A percentile compares a stretch with the other conserved stretches of the same genome.
These are phyloP conservation scores for Erysimum cheiranthoides DNA, from an alignment of 345 rosid genomes.

Conservation along the genomic window DNA sequence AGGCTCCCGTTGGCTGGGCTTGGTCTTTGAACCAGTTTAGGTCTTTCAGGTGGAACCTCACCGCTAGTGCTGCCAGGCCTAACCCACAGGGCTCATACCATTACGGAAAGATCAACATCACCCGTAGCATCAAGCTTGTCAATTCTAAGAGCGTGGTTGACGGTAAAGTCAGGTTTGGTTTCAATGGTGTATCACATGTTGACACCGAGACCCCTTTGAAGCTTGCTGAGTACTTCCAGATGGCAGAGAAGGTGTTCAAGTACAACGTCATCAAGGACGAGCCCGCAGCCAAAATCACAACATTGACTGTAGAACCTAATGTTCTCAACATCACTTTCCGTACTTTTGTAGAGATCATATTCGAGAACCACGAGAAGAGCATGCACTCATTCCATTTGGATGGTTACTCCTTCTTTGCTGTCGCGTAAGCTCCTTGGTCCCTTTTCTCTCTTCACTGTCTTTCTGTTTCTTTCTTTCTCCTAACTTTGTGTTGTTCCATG, in stretches of 20 bases:
- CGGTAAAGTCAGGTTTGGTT: conserved; percentile 59
- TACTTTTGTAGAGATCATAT: conserved; percentile 69
- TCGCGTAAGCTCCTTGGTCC: conserved; percentile 56
- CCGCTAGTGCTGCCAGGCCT: conserved; percentile 73
- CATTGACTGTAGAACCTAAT: conserved; percentile 49
- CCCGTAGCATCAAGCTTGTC: conserved; percentile 64
- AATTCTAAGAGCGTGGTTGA: conserved; percentile 45
- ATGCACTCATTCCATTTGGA: conserved; percentile 68
- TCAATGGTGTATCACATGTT: conserved; percentile 66
- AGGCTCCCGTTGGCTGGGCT: conserved; percentile 62
- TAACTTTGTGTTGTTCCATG: conserved; percentile 19
- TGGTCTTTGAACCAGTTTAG: conserved; percentile 78
- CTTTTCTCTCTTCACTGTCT: background rate
- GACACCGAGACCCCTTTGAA: conserved; percentile 62
- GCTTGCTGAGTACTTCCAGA: conserved; percentile 63
- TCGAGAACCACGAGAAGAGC: conserved; percentile 73
- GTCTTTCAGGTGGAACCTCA: conserved; percentile 72
- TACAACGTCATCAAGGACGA: conserved; percentile 53
- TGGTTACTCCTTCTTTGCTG: conserved; percentile 81
- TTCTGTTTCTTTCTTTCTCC: background rate
- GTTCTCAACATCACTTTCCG: conserved; percentile 68
- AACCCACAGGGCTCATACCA: conserved; percentile 80
- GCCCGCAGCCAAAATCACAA: conserved; percentile 41
- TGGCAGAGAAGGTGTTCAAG: conserved; percentile 58
- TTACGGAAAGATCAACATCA: conserved; percentile 65